Evolutionary conservation across 441 rosid genomes (phyloP).

Genomic region (Croton laevigatus): DNA sequence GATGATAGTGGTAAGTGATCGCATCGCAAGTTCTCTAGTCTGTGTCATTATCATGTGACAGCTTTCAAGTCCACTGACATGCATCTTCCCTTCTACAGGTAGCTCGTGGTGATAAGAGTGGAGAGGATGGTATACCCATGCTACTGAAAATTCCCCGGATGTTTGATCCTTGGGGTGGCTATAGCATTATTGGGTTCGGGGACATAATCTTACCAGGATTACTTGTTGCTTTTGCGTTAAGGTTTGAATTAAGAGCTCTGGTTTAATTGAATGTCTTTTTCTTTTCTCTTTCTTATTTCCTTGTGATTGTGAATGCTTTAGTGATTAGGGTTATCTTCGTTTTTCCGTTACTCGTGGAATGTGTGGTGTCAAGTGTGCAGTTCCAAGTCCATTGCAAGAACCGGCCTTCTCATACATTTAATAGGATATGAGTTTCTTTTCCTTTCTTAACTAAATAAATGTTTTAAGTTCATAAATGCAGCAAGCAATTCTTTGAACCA

Average conservation of each 20-base stretch:
- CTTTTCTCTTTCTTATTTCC: neutral
- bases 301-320: neutral
- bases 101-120: constrained; percentile 82
- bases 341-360: neutral
- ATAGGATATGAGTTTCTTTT: neutral
- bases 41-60: neutral
- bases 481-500: neutral
- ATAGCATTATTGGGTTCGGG: constrained; percentile 83
- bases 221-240: constrained; percentile 64
- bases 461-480: neutral
- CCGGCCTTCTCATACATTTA: neutral
- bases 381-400: neutral
- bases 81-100: constrained; percentile 38
- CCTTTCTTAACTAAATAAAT: neutral
- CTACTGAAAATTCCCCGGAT: constrained; percentile 71
- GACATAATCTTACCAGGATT: constrained; percentile 80
- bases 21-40: neutral
- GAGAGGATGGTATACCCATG: constrained; percentile 89
- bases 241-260: constrained; percentile 32
- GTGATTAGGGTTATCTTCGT: neutral
- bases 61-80: neutral
- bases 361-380: neutral
- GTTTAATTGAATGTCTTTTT: neutral
- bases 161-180: constrained; percentile 95
- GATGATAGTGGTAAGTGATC: constrained; percentile 83